Evolutionary conservation across 2,329 filamentous ascomycete species (phyloP).

Genomic region (Cylindrodendrum hubeiense): DNA sequence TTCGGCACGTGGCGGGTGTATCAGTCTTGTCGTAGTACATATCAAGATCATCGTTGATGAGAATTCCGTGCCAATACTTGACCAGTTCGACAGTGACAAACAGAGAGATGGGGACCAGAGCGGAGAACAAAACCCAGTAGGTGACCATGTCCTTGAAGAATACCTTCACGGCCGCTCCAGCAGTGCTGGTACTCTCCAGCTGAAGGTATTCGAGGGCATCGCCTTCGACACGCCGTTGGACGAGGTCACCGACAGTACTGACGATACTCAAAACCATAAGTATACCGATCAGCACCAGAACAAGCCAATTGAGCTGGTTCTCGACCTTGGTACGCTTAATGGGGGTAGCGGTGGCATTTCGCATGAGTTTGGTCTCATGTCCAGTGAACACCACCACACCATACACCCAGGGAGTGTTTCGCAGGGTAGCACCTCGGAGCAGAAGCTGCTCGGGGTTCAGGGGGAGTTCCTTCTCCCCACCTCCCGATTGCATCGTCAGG

Average conservation of each 20-base stretch:
- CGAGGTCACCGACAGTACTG: constrained; percentile 90
- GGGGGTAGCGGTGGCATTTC: constrained; percentile 95
- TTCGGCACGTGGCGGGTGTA: constrained; percentile 94
- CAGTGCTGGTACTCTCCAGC: constrained; percentile 70
- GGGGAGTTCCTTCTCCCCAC: constrained; percentile 92
- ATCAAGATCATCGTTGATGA: constrained; percentile 97
- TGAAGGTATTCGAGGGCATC: constrained; percentile 79
- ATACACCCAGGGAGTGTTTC: constrained; percentile 98
- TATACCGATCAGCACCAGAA: constrained; percentile 89
- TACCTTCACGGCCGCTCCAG: constrained; percentile 71
- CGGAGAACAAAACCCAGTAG: constrained; percentile 98
- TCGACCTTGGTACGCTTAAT: constrained; percentile 99
- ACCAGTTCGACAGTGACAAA: constrained; percentile 98
- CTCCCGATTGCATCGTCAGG: constrained; percentile 88
- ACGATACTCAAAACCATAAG: constrained; percentile 87
- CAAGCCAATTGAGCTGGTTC: constrained; percentile 91
- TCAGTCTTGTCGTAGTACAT: constrained; percentile 98
- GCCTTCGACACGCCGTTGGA: constrained; percentile 76
- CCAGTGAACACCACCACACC: constrained; percentile 93
- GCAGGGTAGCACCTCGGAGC: constrained; percentile 89
- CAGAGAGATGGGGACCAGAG: constrained; percentile 94
- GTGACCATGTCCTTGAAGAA: constrained; percentile 97
- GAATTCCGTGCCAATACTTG: constrained; percentile 97
- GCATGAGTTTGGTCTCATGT: constrained; percentile 98
- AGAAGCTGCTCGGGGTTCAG: constrained; percentile 93